Conservation (phyloP, 2,329 filamentous ascomycete genomes). For the Fusarium sp. region DNA sequence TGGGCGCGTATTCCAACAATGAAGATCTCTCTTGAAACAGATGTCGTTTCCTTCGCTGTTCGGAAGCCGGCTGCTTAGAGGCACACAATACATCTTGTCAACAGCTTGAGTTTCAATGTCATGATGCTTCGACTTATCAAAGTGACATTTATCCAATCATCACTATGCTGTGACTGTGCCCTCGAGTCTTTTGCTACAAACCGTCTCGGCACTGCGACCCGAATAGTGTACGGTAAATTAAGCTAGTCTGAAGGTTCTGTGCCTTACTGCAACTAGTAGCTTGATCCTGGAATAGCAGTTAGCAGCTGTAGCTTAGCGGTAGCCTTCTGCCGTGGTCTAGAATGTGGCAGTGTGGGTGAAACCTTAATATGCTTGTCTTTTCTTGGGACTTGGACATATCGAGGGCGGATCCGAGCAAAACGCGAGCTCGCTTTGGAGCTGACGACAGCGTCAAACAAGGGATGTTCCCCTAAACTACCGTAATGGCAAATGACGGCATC, state of each 20-base stretch:
- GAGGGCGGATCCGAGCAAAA: slow-evolving; percentile 24
- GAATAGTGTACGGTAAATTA: neutral
- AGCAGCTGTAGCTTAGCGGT: neutral
- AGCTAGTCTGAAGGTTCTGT: neutral
- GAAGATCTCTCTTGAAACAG: slow-evolving; percentile 15
- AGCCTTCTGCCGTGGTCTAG: slow-evolving; percentile 5
- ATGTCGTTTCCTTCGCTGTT: neutral
- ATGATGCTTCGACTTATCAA: slow-evolving; percentile 16
- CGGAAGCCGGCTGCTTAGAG: slow-evolving; percentile 1
- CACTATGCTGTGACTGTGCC: neutral
- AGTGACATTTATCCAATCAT: slow-evolving; percentile 10
- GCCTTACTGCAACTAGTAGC: neutral
- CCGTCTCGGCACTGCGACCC: slow-evolving; percentile 7
- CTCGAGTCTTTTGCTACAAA: neutral
- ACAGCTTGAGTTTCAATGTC: slow-evolving; percentile 17
- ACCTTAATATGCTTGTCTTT: slow-evolving; percentile 26
- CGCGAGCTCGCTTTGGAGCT: neutral
- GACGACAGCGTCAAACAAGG: slow-evolving; percentile 4
- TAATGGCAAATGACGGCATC: slow-evolving; percentile 23
- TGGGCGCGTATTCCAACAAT: slow-evolving; percentile 16
- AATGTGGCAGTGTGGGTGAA: slow-evolving; percentile 32
- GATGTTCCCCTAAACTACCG: neutral
- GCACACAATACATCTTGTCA: slow-evolving; percentile 5
- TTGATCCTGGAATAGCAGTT: neutral
- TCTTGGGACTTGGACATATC: slow-evolving; percentile 12